Percentiles rank a stretch among this genome's conserved stretches.
Evolutionary conservation across 2,329 filamentous ascomycete species (phyloP).

Genomic region (Elsinoe australis): DNA sequence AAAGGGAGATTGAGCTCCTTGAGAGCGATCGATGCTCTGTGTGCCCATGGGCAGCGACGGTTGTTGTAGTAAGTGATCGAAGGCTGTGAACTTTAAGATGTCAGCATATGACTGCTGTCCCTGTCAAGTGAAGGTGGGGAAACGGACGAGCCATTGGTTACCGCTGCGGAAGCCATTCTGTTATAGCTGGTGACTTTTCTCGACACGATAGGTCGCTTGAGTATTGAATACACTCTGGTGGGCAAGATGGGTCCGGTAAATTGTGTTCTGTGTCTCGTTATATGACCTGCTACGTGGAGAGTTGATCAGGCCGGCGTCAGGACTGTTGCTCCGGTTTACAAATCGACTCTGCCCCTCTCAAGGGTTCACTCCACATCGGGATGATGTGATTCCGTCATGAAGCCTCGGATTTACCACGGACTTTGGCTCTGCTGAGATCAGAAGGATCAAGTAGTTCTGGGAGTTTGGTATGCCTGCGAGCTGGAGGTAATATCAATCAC

Average conservation of each 20-base stretch:
- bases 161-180: neutral
- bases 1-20: slow-evolving; percentile 32
- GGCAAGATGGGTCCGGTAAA: neutral
- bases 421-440: too few relatives aligned
- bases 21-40: slow-evolving; percentile 49
- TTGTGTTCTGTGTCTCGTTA: neutral
- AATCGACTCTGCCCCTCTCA: slow-evolving; percentile 11
- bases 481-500: too few relatives aligned
- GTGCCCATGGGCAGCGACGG: slow-evolving; percentile 63
- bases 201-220: too few relatives aligned
- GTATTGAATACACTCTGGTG: neutral
- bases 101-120: neutral
- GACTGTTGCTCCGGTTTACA: neutral
- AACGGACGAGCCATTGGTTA: slow-evolving; percentile 10
- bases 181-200: neutral
- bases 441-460: too few relatives aligned
- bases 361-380: slow-evolving; percentile 12
- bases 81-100: slow-evolving; percentile 22
- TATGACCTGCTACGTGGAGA: neutral
- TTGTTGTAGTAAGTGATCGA: slow-evolving; percentile 65
- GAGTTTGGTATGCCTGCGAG: too few relatives aligned
- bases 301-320: neutral
- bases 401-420: neutral
- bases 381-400: slow-evolving; percentile 1
- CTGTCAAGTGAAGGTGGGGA: neutral